A percentile compares a stretch with the other conserved stretches of the same genome.
These are phyloP conservation scores for Neodidymelliopsis sp. DNA, from an alignment of 2,329 filamentous ascomycete genomes.

Conservation along the genomic window DNA sequence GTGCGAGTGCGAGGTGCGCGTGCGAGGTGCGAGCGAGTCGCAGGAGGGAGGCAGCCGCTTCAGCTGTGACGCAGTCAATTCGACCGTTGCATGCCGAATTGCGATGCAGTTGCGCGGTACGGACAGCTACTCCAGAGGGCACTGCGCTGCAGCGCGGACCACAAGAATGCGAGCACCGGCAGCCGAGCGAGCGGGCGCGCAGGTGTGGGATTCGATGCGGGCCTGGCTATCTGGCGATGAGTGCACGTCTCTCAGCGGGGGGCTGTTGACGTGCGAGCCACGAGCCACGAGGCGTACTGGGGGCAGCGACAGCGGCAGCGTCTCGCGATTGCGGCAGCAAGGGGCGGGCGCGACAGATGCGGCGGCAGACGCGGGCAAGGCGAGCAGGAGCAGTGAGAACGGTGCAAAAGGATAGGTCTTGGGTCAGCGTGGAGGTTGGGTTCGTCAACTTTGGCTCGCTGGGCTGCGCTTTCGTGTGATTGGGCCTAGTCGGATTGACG, in stretches of 20 bases:
- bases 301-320: conserved; percentile 21
- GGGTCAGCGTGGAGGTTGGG: conserved; percentile 20
- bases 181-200: conserved; percentile 16
- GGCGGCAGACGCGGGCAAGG: conserved; percentile 5
- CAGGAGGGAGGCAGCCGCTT: conserved; percentile 38
- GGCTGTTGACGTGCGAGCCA: conserved; percentile 24
- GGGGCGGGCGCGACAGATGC: conserved; percentile 5
- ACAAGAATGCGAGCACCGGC: conserved; percentile 9
- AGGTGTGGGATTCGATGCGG: conserved; percentile 25
- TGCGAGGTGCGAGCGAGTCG: conserved; percentile 20
- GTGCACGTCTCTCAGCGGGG: conserved; percentile 23
- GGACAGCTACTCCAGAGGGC: conserved; percentile 13
- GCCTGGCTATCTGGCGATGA: conserved; percentile 20
- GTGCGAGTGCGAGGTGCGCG: conserved; percentile 9
- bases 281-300: conserved; percentile 21
- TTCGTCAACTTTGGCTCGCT: conserved; percentile 19
- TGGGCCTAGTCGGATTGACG: conserved; percentile 15
- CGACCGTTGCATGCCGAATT: conserved; percentile 44
- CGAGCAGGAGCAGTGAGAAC: conserved; percentile 1
- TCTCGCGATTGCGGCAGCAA: conserved; percentile 15
- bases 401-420: conserved; percentile 17
- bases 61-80: conserved; percentile 47
- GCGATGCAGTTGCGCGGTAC: conserved; percentile 13
- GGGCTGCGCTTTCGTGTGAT: conserved; percentile 16
- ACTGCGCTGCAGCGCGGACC: conserved; percentile 20